Percentiles rank a stretch among this genome's conserved stretches.
These are phyloP conservation scores for Pseudoscleropodium purum DNA, from an alignment of 225 moss, liverwort and hornwort genomes.

Conservation along the genomic window DNA sequence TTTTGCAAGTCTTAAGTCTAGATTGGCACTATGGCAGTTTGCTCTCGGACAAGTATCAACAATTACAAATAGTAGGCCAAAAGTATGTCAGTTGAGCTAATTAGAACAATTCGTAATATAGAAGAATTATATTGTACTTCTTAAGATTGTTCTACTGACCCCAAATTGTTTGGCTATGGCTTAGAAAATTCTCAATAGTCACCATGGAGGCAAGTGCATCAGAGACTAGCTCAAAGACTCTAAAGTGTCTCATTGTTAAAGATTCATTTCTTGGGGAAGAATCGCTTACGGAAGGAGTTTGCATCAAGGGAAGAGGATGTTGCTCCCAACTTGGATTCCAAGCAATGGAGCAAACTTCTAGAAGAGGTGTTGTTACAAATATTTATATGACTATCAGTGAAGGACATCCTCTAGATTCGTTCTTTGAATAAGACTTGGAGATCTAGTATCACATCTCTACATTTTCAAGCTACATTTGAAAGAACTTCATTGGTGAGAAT, in stretches of 20 bases:
- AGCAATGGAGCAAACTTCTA: neutral
- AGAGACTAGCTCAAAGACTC: neutral
- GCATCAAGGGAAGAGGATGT: fast-evolving
- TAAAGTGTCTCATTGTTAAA: neutral
- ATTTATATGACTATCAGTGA: neutral
- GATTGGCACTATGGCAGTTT: neutral
- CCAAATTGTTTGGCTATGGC: neutral
- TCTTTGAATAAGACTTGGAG: neutral
- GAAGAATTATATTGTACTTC: too few relatives aligned
- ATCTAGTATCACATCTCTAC: neutral
- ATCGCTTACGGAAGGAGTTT: neutral
- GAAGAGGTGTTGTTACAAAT: neutral
- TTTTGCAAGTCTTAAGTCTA: too few relatives aligned
- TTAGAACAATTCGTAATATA: neutral
- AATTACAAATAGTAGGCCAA: neutral
- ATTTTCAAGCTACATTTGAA: neutral
- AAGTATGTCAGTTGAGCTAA: neutral
- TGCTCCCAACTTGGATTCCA: neutral
- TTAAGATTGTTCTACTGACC: neutral
- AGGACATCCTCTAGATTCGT: neutral
- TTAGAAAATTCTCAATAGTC: neutral
- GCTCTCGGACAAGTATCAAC: neutral
- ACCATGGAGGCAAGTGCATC: neutral
- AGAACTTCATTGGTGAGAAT: neutral
- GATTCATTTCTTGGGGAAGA: neutral